These are phyloP conservation scores for Protomyces pachydermus DNA, from an alignment of 1,139 yeast genomes.

Conservation along the genomic window DNA sequence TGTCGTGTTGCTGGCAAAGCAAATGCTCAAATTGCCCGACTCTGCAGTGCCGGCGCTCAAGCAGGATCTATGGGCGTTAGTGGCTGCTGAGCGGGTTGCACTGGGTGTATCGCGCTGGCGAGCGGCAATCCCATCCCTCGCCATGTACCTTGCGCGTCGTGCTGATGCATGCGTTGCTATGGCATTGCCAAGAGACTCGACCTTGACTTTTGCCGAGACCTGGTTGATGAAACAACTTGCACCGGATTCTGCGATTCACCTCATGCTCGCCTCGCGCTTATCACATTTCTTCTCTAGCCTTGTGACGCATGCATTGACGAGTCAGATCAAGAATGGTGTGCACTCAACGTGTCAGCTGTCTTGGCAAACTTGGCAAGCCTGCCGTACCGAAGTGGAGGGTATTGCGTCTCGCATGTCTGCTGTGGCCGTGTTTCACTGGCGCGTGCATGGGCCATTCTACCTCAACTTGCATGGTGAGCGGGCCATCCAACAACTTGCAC, in stretches of 20 bases:
- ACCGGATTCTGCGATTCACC: not conserved
- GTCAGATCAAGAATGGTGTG: not conserved
- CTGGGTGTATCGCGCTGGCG: not conserved
- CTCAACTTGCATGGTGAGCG: not conserved
- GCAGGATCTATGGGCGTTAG: constrained; percentile 7
- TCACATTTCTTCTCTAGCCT: not conserved
- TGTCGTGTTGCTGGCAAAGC: constrained; percentile 4
- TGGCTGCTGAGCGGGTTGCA: not conserved
- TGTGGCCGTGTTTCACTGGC: constrained; percentile 16
- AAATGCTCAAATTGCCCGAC: constrained; percentile 1
- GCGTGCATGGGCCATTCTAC: constrained; percentile 4
- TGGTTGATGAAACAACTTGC: constrained; percentile 11
- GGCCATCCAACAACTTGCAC: not conserved
- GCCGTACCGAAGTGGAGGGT: constrained; percentile 1
- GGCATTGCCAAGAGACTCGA: not conserved
- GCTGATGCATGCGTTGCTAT: not conserved
- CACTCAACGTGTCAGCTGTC: not conserved
- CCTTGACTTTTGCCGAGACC: not conserved
- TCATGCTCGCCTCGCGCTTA: constrained; percentile 11
- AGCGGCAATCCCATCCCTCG: constrained; percentile 6
- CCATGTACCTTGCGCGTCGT: constrained; percentile 7
- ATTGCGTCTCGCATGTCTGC: constrained; percentile 8
- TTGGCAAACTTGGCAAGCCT: not conserved
- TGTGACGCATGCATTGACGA: not conserved
- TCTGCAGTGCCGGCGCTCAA: not conserved